Conservation (phyloP, 257 asterid species). For the Haberlea rhodopensis region DNA sequence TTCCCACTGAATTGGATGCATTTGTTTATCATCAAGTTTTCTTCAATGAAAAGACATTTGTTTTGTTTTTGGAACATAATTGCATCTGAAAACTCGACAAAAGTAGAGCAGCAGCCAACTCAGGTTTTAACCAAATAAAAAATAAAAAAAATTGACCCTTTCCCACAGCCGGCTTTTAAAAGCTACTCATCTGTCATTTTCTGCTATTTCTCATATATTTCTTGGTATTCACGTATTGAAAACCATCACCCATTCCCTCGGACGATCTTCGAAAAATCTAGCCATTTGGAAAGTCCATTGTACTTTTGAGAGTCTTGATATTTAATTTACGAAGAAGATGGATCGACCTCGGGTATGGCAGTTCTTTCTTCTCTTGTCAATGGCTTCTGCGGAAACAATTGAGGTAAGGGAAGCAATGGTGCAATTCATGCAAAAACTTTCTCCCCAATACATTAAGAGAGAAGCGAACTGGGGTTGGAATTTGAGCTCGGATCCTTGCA, state of each 20-base stretch:
- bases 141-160: conserved; percentile 18
- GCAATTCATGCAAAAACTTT: conserved; percentile 47
- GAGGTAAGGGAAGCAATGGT: conserved; percentile 45
- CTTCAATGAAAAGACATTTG: no score
- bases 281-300: conserved; percentile 2
- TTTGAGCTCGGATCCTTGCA: conserved; percentile 61
- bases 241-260: background rate
- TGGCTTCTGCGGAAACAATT: conserved; percentile 41
- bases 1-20: no score
- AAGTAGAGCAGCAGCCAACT: conserved; percentile 18
- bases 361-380: conserved; percentile 25
- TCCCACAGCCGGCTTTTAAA: conserved; percentile 27
- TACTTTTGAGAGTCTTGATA: background rate
- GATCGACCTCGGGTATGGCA: background rate
- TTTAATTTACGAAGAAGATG: conserved; percentile 13
- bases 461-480: conserved; percentile 62
- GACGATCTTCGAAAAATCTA: conserved; percentile 10
- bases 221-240: conserved; percentile 1
- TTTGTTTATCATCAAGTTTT: no score
- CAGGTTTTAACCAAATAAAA: background rate
- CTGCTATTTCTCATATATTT: conserved; percentile 1
- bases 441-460: conserved; percentile 32
- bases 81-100: no score
- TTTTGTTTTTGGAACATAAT: no score
- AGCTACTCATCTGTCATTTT: conserved; percentile 1